These are phyloP conservation scores for Candida vaughaniae DNA, from an alignment of 805 yeast species.

Conservation along the genomic window DNA sequence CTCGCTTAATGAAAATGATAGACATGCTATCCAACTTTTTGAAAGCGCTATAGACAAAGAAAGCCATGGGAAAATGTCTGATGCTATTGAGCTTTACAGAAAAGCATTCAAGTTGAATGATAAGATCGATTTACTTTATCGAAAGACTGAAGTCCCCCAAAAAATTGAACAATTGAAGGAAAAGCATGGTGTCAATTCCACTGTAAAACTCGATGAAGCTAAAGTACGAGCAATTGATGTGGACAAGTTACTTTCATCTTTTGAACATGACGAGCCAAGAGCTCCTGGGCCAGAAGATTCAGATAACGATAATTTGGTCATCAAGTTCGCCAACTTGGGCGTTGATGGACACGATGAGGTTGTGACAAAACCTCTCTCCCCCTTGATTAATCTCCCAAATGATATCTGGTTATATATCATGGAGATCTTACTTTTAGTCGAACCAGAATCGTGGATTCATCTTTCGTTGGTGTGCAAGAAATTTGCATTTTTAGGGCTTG, in stretches of 20 bases:
- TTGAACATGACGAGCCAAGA: conserved; percentile 25
- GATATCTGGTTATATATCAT: conserved; percentile 58
- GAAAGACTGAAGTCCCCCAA: conserved; percentile 52
- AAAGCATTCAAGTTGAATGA: conserved; percentile 61
- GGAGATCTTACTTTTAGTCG: conserved; percentile 42
- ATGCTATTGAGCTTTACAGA: conserved; percentile 73
- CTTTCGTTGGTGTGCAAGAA: conserved; percentile 59
- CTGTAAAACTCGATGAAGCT: conserved; percentile 33
- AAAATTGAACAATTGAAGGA: conserved; percentile 27
- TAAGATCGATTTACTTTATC: conserved; percentile 66
- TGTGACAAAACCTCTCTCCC: conserved; percentile 31
- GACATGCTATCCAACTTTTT: conserved; percentile 60
- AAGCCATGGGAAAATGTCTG: conserved; percentile 71
- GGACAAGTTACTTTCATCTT: conserved; percentile 36
- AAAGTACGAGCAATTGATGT: conserved; percentile 42
- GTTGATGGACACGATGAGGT: conserved; percentile 19
- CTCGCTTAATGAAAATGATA: conserved; percentile 12
- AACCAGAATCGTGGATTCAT: conserved; percentile 66
- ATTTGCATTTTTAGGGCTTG: conserved; percentile 58
- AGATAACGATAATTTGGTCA: conserved; percentile 18
- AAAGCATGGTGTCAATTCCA: conserved; percentile 28
- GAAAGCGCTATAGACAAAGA: conserved; percentile 74
- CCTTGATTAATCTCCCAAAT: conserved; percentile 43
- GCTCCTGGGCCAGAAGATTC: conserved; percentile 25
- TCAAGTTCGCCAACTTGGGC: conserved; percentile 26